Percentiles rank a stretch among this genome's conserved stretches.
phyloP scores from a whole-genome alignment of 495 filamentous ascomycete genomes.

The Durotheca rogersii region DNA sequence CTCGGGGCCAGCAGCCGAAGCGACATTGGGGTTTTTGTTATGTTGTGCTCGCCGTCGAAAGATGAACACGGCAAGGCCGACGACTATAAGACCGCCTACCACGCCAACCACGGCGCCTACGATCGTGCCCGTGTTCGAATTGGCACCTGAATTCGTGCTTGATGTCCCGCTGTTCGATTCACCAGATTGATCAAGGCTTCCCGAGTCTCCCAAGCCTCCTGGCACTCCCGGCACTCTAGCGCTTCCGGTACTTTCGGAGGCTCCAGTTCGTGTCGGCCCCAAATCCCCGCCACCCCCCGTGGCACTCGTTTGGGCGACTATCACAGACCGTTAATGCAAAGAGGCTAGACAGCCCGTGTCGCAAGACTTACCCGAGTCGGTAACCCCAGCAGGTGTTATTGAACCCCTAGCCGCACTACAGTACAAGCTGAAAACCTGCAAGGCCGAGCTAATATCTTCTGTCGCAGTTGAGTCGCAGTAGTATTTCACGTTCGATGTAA shows the following conservation, averaged over 20 bases:
- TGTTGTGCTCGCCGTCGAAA: slow-evolving; percentile 27
- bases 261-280: slow-evolving; percentile 21
- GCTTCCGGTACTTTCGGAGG: slow-evolving; percentile 7
- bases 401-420: slow-evolving; percentile 49
- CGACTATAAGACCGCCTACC: slow-evolving; percentile 37
- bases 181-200: slow-evolving; percentile 7
- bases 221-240: no score
- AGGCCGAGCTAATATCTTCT: slow-evolving; percentile 49
- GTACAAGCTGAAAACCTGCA: slow-evolving; percentile 47
- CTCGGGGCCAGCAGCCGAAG: background rate
- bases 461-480: slow-evolving; percentile 45
- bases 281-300: slow-evolving; percentile 20
- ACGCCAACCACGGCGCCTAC: slow-evolving; percentile 40
- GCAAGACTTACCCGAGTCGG: slow-evolving; percentile 35
- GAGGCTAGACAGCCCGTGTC: slow-evolving; percentile 10
- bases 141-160: slow-evolving; percentile 2
- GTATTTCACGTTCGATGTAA: slow-evolving; percentile 44
- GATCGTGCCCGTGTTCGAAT: slow-evolving; percentile 36
- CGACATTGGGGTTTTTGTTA: background rate
- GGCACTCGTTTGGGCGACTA: slow-evolving; percentile 22
- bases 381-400: slow-evolving; percentile 40
- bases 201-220: background rate
- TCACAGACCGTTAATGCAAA: slow-evolving; percentile 2
- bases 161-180: slow-evolving; percentile 7
- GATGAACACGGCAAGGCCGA: slow-evolving; percentile 40